These are phyloP conservation scores for Lipomyces sp. DNA, from an alignment of 805 yeast species.

Conservation along the genomic window DNA sequence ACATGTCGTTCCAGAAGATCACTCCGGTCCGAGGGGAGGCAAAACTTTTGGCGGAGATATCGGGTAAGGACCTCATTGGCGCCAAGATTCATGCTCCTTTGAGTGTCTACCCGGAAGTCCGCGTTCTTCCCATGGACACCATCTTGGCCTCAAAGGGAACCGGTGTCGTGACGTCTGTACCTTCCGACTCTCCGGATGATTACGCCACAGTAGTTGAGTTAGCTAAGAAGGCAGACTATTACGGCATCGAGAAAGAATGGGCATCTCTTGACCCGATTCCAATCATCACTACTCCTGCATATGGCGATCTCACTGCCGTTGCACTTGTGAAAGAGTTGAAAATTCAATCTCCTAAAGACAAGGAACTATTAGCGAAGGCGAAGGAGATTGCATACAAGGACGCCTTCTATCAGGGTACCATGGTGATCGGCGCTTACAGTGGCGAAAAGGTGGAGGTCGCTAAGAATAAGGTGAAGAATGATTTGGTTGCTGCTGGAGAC, in stretches of 20 bases:
- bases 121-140: constrained; percentile 97
- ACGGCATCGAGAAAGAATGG: constrained; percentile 86
- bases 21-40: constrained; percentile 87
- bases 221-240: constrained; percentile 86
- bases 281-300: constrained; percentile 77
- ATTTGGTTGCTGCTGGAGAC: constrained; percentile 72
- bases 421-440: constrained; percentile 78
- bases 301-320: constrained; percentile 89
- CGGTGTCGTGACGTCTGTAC: constrained; percentile 98
- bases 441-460: constrained; percentile 93
- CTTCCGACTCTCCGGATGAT: constrained; percentile 99
- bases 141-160: constrained; percentile 95
- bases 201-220: constrained; percentile 84
- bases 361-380: constrained; percentile 83
- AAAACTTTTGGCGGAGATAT: constrained; percentile 60
- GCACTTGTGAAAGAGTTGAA: constrained; percentile 80
- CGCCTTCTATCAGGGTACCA: constrained; percentile 88
- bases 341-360: constrained; percentile 93
- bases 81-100: constrained; percentile 86
- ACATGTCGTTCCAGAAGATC: constrained; percentile 93
- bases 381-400: constrained; percentile 95
- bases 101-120: constrained; percentile 67
- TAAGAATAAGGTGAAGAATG: constrained; percentile 82
- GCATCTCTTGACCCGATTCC: constrained; percentile 73
- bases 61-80: constrained; percentile 80